Evolutionary conservation across 495 filamentous ascomycete species (phyloP), one percentile per base, ranked within the genome.

Genomic region (Pseudomonodictys pantanalensis): DNA sequence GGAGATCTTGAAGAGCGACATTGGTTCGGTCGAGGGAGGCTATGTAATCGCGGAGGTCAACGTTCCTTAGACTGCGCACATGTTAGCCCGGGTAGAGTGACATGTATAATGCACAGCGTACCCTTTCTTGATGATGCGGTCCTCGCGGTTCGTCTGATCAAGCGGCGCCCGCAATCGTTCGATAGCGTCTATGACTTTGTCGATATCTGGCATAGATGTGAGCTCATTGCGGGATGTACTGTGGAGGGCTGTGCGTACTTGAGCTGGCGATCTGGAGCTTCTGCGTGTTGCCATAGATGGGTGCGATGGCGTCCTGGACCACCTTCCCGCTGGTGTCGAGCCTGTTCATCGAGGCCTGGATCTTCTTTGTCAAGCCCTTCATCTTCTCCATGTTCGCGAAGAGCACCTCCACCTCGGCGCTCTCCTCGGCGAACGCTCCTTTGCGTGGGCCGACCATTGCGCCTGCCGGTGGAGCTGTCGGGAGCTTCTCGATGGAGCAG

Each of bases 241-340:
- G 20, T 9, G 29, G 24, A 26, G 50, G 22, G 46, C 26, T 45
- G 32, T 47, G 69, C 82, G 52, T 70, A 87, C 86, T 97, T 60
- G 79, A 85, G 52, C 88, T 91, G 35, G 91, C 83, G 22, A 83
- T 81, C 70, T 97, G 95, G 4, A 97, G 81, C 33, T 82, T 85
- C 72, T 90, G 87, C 1, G 95, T 97, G 69, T 96, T 95, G 66
- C 89, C 91, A 71, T 91, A 91, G 25, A 97, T 86, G 8, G 95
- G 95, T 0, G 91, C 90, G 45, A 96, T 90, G 9, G 95, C 90
- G 58, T 96, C 87, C 57, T 92, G 86, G 15, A 97, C 91, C 46
- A 85, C 90, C 69, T 90, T 89, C 18, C 91, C 93, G 46, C 88
- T 91, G 28, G 85, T 84, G 61, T 96, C 90, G 11, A 99, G 76